These are phyloP conservation scores for Cystobasidium ongulense DNA, from an alignment of 768 basidiomycete species.

Conservation along the genomic window DNA sequence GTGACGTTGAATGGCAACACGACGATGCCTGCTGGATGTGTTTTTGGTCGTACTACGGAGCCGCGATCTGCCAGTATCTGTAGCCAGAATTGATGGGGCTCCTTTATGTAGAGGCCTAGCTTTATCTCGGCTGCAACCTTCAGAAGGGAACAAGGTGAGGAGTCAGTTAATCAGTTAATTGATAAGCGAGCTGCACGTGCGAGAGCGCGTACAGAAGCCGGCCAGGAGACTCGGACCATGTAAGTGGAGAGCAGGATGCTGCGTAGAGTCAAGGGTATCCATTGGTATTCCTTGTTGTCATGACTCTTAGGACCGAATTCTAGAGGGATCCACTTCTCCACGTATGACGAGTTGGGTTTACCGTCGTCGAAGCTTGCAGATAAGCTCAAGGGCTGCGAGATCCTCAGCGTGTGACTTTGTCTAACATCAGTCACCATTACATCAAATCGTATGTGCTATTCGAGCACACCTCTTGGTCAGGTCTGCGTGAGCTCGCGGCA, in stretches of 20 bases:
- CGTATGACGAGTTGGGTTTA: not conserved
- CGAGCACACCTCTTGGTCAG: not conserved
- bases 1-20: not conserved
- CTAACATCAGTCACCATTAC: not conserved
- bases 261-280: not conserved
- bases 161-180: not conserved
- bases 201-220: conserved; percentile 3
- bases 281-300: no score
- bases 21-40: not conserved
- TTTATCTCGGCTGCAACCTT: not conserved
- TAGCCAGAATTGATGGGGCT: not conserved
- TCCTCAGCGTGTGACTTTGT: not conserved
- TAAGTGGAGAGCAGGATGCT: not conserved
- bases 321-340: not conserved
- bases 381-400: not conserved
- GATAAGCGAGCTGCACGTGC: not conserved
- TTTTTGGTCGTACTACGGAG: not conserved
- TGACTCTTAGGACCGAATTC: no score
- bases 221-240: conserved; percentile 5
- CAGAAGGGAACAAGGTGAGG: no score
- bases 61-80: not conserved
- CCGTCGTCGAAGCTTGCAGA: not conserved
- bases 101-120: not conserved
- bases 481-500: not conserved
- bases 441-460: not conserved